Evolutionary conservation across 768 basidiomycete genomes (phyloP).

Genomic region (Suillus tomentosus): DNA sequence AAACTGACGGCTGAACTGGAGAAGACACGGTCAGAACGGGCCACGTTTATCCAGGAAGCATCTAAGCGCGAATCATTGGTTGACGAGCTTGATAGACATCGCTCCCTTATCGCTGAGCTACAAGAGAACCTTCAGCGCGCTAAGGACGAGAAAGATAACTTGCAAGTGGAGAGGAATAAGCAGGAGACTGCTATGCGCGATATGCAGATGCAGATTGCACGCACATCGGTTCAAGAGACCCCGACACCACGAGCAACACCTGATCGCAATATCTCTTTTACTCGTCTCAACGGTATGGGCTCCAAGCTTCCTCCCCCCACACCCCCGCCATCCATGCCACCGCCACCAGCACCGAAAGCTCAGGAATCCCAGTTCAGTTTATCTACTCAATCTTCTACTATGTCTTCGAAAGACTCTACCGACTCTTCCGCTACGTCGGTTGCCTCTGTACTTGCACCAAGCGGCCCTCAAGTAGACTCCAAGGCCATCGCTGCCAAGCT

Average conservation of each 20-base stretch:
- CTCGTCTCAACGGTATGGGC: constrained; percentile 61
- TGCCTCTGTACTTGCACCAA: constrained; percentile 42
- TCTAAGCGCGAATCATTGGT: constrained; percentile 75
- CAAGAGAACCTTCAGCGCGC: constrained; percentile 77
- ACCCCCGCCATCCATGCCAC: constrained; percentile 79
- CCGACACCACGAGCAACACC: constrained; percentile 56
- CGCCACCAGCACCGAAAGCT: constrained; percentile 72
- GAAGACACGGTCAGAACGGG: constrained; percentile 57
- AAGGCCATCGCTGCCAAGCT: constrained; percentile 56
- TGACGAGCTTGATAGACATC: constrained; percentile 76
- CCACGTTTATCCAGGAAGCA: constrained; percentile 66
- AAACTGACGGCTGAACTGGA: constrained; percentile 61
- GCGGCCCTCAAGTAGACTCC: constrained; percentile 44
- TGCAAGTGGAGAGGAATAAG: constrained; percentile 71
- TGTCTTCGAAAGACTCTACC: constrained; percentile 65
- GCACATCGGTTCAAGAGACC: constrained; percentile 45
- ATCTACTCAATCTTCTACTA: constrained; percentile 61
- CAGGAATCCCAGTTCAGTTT: constrained; percentile 56
- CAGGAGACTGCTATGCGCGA: constrained; percentile 75
- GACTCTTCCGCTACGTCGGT: constrained; percentile 72
- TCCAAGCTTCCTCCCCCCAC: constrained; percentile 85
- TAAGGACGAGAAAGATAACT: constrained; percentile 79
- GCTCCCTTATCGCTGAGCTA: constrained; percentile 71
- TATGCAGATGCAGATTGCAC: constrained; percentile 69
- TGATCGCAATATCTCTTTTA: constrained; percentile 56